A percentile compares a stretch with the other conserved stretches of the same genome.
phyloP scores from a whole-genome alignment of 345 rosid genomes.

The Dipteronia dyeriana region DNA sequence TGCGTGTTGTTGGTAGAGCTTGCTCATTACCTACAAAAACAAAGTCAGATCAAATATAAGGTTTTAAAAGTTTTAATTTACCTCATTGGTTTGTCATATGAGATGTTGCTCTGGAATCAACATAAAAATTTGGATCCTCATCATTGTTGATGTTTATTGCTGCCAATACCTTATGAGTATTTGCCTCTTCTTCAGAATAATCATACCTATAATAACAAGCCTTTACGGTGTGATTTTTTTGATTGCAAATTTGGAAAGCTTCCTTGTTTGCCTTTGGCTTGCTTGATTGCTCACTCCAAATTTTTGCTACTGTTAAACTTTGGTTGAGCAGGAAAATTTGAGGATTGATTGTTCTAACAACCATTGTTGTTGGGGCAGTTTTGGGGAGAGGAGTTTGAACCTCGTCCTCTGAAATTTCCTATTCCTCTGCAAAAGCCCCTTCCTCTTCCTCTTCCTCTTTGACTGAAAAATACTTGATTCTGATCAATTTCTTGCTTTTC shows the following conservation, averaged over 20 bases:
- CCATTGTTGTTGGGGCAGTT: not conserved
- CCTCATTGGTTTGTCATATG: not conserved
- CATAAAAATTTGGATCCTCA: too few species aligned
- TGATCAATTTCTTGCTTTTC: slow-evolving; percentile 5
- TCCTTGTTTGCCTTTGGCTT: too few species aligned
- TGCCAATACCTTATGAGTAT: not conserved
- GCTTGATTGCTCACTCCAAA: too few species aligned
- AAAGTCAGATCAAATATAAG: not conserved
- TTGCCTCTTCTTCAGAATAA: not conserved
- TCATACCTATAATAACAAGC: too few species aligned
- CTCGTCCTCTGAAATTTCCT: not conserved
- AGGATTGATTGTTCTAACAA: not conserved
- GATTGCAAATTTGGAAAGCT: too few species aligned
- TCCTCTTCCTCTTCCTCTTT: not conserved
- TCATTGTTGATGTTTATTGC: not conserved
- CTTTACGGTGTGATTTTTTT: too few species aligned
- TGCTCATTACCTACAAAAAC: not conserved
- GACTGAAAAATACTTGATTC: not conserved
- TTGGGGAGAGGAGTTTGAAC: not conserved
- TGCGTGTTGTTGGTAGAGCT: not conserved
- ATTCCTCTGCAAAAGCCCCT: not conserved
- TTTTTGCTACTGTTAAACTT: not conserved
- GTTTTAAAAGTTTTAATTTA: not conserved
- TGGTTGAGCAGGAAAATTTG: not conserved
- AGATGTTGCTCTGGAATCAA: too few species aligned